Evolutionary conservation across 495 filamentous ascomycete genomes (phyloP).

Genomic region (Friedmanniomyces endolithicus): DNA sequence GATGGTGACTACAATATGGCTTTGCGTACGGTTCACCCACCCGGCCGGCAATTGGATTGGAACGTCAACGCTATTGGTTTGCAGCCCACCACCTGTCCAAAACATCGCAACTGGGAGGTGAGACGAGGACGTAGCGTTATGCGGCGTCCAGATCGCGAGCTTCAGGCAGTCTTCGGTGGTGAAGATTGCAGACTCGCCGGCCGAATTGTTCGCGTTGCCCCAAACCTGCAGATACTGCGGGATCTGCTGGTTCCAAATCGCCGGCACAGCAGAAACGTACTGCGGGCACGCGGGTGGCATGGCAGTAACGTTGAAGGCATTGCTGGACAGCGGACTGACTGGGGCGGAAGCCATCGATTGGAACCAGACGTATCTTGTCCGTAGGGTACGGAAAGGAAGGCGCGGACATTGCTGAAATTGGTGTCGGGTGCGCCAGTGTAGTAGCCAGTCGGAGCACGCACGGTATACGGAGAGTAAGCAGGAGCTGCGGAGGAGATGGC

Average conservation of each 20-base stretch:
- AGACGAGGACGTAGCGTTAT: background rate
- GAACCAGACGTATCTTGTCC: conserved; percentile 32
- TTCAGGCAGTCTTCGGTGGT: conserved; percentile 19
- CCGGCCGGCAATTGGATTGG: conserved; percentile 35
- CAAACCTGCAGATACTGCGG: background rate
- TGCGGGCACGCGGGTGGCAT: conserved; percentile 9
- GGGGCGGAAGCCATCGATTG: conserved; percentile 33
- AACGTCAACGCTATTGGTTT: conserved; percentile 32
- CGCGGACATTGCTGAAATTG: conserved; percentile 31
- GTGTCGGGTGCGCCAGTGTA: conserved; percentile 29
- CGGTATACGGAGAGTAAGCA: background rate
- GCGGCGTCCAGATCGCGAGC: conserved; percentile 14
- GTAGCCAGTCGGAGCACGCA: conserved; percentile 10
- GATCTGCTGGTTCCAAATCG: conserved; percentile 7
- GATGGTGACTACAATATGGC: conserved; percentile 47
- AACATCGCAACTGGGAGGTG: conserved; percentile 7
- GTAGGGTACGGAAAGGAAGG: conserved; percentile 38
- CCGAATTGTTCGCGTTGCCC: background rate
- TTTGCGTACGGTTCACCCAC: conserved; percentile 34
- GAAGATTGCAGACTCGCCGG: conserved; percentile 1
- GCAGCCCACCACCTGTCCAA: conserved; percentile 23
- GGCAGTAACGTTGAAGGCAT: conserved; percentile 17
- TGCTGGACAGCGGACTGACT: conserved; percentile 17
- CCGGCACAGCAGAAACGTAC: conserved; percentile 7
- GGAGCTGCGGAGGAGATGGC: background rate